Percentiles rank a stretch among this genome's conserved stretches.
Evolutionary conservation across 2,329 filamentous ascomycete genomes (phyloP).

Genomic region (Colletotrichum noveboracense): DNA sequence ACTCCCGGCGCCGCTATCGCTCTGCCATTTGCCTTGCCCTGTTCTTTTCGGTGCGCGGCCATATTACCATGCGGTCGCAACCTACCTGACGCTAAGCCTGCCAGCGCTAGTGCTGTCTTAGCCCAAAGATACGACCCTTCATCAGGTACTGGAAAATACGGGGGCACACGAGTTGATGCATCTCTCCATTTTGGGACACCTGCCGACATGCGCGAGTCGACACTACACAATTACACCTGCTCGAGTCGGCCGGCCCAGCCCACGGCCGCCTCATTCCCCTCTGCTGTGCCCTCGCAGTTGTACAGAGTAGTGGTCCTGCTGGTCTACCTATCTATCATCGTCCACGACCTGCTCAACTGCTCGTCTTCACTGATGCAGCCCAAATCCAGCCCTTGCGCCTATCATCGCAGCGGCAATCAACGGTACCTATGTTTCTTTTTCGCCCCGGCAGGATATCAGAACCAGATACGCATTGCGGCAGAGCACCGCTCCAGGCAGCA

Average conservation of each 20-base stretch:
- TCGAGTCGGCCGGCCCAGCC: slow-evolving; percentile 8
- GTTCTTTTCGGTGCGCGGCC: neutral
- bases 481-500: neutral
- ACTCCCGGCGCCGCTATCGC: neutral
- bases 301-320: neutral
- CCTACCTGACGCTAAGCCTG: neutral
- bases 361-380: neutral
- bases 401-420: neutral
- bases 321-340: neutral
- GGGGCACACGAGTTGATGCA: slow-evolving; percentile 14
- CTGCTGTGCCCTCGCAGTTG: neutral
- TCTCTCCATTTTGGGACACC: slow-evolving; percentile 4
- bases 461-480: neutral
- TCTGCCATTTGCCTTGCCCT: neutral
- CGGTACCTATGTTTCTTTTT: neutral
- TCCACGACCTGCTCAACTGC: neutral
- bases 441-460: neutral
- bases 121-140: neutral
- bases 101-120: neutral
- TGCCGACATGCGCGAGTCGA: neutral
- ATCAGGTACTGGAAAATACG: neutral
- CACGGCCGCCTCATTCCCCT: neutral
- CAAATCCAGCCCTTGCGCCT: neutral
- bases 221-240: slow-evolving; percentile 2
- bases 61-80: neutral